These are phyloP conservation scores for Sphagnum fallax DNA, from an alignment of 228 moss, liverwort and hornwort species.

Conservation along the genomic window DNA sequence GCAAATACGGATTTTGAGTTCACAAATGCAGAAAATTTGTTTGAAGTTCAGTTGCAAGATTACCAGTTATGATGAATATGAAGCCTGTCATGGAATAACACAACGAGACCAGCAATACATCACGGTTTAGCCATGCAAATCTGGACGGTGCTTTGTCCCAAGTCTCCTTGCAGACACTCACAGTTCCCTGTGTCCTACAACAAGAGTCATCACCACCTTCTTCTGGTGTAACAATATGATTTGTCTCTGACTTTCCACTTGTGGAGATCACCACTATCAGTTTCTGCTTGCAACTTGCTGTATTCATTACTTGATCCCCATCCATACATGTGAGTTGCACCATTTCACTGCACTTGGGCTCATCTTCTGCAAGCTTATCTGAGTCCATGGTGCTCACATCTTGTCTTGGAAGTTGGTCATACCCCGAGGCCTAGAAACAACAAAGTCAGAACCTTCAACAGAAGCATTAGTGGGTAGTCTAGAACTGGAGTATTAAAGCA, in stretches of 20 bases:
- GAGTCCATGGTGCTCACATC: neutral
- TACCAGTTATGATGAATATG: slow-evolving; percentile 85
- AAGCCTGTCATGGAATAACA: slow-evolving; percentile 86
- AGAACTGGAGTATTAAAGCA: no score
- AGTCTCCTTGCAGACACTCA: neutral
- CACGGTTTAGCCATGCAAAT: slow-evolving; percentile 24
- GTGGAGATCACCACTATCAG: slow-evolving; percentile 37
- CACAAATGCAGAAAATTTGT: no score
- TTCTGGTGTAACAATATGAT: slow-evolving; percentile 14
- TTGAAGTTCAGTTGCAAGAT: neutral
- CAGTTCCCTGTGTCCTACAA: neutral
- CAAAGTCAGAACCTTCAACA: no score
- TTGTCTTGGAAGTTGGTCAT: slow-evolving; percentile 25
- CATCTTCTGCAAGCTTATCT: slow-evolving; percentile 15
- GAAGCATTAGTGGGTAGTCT: no score
- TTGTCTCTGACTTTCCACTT: slow-evolving; percentile 20
- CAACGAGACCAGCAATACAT: slow-evolving; percentile 61
- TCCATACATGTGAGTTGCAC: neutral
- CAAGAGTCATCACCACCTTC: neutral
- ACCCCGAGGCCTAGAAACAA: slow-evolving; percentile 19
- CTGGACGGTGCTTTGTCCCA: neutral
- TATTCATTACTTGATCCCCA: no score
- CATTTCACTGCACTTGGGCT: neutral
- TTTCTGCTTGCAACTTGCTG: slow-evolving; percentile 24
- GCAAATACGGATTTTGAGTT: no score